phyloP scores from a whole-genome alignment of 2,329 filamentous ascomycete genomes.

The Exophiala sp. region DNA sequence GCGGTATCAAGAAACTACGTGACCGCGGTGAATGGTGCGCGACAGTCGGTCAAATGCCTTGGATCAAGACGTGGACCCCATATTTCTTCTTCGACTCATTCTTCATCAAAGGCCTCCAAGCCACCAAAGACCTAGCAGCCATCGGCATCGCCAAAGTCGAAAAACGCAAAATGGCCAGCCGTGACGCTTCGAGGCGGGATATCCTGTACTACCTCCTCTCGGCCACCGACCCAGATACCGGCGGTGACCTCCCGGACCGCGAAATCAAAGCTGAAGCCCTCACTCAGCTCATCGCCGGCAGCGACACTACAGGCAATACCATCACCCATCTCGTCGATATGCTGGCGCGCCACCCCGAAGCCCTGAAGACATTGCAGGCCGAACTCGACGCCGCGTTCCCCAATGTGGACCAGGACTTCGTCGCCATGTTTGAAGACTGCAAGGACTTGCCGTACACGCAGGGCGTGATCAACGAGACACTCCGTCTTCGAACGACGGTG shows the following conservation, averaged over 20 bases:
- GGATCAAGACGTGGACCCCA: conserved; percentile 17
- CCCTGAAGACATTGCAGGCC: conserved; percentile 24
- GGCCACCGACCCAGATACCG: conserved; percentile 29
- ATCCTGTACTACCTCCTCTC: conserved; percentile 40
- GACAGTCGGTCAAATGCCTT: conserved; percentile 15
- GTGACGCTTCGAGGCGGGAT: conserved; percentile 33
- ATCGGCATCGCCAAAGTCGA: conserved; percentile 32
- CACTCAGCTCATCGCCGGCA: conserved; percentile 42
- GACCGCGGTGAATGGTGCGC: conserved; percentile 16
- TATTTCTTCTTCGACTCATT: conserved; percentile 31
- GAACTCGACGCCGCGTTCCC: conserved; percentile 29
- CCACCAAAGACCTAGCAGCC: conserved; percentile 17
- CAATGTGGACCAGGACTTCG: conserved; percentile 25
- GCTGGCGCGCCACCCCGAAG: conserved; percentile 28
- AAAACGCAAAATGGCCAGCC: conserved; percentile 26
- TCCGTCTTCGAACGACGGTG: conserved; percentile 26
- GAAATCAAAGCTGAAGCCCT: conserved; percentile 36
- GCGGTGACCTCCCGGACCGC: conserved; percentile 26
- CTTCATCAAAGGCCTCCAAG: conserved; percentile 8
- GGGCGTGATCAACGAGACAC: conserved; percentile 21
- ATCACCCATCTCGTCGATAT: conserved; percentile 23
- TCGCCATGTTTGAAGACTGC: conserved; percentile 31
- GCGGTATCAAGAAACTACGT: conserved; percentile 15
- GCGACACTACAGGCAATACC: conserved; percentile 35
- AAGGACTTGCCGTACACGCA: conserved; percentile 17